Percentiles rank a stretch among this genome's conserved stretches.
Conservation (phyloP, 768 basidiomycete species). For the Sarcodon aspratus region DNA sequence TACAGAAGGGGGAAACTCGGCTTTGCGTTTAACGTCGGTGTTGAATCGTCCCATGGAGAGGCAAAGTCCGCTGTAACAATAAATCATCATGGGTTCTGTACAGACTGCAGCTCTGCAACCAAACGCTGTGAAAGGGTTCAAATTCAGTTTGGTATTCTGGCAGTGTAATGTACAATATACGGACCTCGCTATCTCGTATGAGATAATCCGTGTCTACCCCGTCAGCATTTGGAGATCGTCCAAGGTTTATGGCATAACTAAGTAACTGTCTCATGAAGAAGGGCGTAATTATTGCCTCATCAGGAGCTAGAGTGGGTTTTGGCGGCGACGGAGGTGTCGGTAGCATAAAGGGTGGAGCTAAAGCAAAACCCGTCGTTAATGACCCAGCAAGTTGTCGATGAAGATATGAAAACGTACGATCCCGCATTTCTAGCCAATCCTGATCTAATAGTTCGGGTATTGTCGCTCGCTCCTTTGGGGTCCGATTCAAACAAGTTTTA, state of each 20-base stretch:
- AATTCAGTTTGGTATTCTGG: constrained; percentile 3
- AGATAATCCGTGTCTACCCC: constrained; percentile 36
- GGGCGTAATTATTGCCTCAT: constrained; percentile 69
- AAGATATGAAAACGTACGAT: constrained; percentile 28
- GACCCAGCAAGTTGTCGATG: background rate
- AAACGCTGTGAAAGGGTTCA: constrained; percentile 32
- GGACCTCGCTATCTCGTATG: constrained; percentile 45
- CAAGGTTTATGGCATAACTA: constrained; percentile 56
- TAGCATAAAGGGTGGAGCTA: constrained; percentile 16
- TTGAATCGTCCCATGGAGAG: too few species aligned
- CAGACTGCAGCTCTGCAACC: constrained; percentile 37
- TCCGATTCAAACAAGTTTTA: constrained; percentile 67
- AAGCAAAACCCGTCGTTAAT: constrained; percentile 17
- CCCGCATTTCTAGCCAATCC: constrained; percentile 63
- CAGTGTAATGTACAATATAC: constrained; percentile 7
- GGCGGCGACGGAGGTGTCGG: constrained; percentile 11
- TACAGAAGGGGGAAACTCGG: too few species aligned
- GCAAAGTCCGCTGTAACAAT: background rate
- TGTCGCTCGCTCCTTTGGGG: constrained; percentile 74
- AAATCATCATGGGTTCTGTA: background rate
- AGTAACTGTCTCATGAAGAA: constrained; percentile 73
- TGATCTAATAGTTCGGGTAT: constrained; percentile 82
- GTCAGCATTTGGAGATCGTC: constrained; percentile 17
- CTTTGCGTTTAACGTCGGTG: too few species aligned
- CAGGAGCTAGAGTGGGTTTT: constrained; percentile 22